Evolutionary conservation across 129 eudicot genomes (phyloP).

Genomic region (Smallanthus sonchifolius): DNA sequence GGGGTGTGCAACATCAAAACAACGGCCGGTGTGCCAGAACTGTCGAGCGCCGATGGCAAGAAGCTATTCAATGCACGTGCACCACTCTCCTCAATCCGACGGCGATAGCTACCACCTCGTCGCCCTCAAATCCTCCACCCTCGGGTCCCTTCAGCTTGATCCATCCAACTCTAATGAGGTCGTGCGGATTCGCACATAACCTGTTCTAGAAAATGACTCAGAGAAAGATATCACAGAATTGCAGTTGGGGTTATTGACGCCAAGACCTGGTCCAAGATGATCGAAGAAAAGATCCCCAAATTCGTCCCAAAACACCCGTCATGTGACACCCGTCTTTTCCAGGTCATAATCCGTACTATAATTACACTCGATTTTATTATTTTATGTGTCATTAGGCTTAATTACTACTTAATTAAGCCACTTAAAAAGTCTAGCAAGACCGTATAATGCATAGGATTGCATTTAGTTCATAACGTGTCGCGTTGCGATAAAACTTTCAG

Average conservation of each 20-base stretch:
- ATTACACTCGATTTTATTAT: too few relatives aligned
- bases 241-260: conserved; percentile 68
- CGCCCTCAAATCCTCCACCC: conserved; percentile 62
- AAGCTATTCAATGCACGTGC: conserved; percentile 83
- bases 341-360: too few relatives aligned
- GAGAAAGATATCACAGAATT: conserved; percentile 24
- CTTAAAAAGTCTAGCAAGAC: too few relatives aligned
- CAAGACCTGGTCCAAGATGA: conserved; percentile 87
- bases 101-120: conserved; percentile 66
- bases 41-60: conserved; percentile 55
- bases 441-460: too few relatives aligned
- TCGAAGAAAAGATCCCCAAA: conserved; percentile 69
- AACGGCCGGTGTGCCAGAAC: conserved; percentile 51
- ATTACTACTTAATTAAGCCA: too few relatives aligned
- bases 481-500: too few relatives aligned
- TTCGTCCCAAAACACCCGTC: conserved; percentile 57
- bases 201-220: not conserved
- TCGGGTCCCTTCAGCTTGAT: conserved; percentile 49
- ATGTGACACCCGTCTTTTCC: not conserved
- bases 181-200: conserved; percentile 11
- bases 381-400: too few relatives aligned
- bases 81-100: conserved; percentile 43
- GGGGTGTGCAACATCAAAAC: conserved; percentile 86
- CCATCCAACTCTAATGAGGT: conserved; percentile 8
- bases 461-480: too few relatives aligned